Evolutionary conservation across 2,329 filamentous ascomycete species (phyloP).

Genomic region (Fusarium musae): DNA sequence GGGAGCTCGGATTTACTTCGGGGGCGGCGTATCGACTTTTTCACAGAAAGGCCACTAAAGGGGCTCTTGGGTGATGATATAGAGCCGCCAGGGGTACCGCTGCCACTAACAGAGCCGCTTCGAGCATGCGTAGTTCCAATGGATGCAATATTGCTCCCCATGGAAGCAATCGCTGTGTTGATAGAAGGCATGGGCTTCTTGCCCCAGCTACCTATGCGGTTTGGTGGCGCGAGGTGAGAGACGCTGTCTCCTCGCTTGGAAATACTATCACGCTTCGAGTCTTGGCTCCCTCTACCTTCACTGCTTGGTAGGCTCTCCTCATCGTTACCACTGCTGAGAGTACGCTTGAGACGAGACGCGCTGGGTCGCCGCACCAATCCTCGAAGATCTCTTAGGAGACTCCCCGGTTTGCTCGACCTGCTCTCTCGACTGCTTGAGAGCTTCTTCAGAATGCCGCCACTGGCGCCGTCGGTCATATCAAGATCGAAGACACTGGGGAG

Average conservation of each 20-base stretch:
- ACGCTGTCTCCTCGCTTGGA: slow-evolving; percentile 57
- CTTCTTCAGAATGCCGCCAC: slow-evolving; percentile 71
- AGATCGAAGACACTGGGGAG: slow-evolving; percentile 69
- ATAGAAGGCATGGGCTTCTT: slow-evolving; percentile 66
- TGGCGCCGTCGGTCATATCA: slow-evolving; percentile 64
- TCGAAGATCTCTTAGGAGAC: slow-evolving; percentile 60
- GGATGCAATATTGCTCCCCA: slow-evolving; percentile 65
- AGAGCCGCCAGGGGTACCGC: slow-evolving; percentile 62
- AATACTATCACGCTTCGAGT: slow-evolving; percentile 46
- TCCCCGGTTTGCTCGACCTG: slow-evolving; percentile 59
- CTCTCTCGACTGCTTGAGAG: slow-evolving; percentile 64
- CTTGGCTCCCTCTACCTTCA: slow-evolving; percentile 42
- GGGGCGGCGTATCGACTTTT: slow-evolving; percentile 62
- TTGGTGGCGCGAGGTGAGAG: slow-evolving; percentile 59
- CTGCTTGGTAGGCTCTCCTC: slow-evolving; percentile 41
- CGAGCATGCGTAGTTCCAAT: slow-evolving; percentile 67
- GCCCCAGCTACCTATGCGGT: slow-evolving; percentile 63
- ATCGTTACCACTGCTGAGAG: slow-evolving; percentile 53
- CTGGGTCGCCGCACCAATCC: slow-evolving; percentile 64
- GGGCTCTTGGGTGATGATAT: slow-evolving; percentile 65
- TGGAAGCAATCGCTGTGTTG: slow-evolving; percentile 67
- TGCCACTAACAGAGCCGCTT: slow-evolving; percentile 70
- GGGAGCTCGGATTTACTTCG: slow-evolving; percentile 66
- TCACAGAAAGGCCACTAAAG: slow-evolving; percentile 58
- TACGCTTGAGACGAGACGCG: slow-evolving; percentile 58